These are phyloP conservation scores for Hypoxylon rickii DNA, from an alignment of 495 filamentous ascomycete genomes.

Conservation along the genomic window DNA sequence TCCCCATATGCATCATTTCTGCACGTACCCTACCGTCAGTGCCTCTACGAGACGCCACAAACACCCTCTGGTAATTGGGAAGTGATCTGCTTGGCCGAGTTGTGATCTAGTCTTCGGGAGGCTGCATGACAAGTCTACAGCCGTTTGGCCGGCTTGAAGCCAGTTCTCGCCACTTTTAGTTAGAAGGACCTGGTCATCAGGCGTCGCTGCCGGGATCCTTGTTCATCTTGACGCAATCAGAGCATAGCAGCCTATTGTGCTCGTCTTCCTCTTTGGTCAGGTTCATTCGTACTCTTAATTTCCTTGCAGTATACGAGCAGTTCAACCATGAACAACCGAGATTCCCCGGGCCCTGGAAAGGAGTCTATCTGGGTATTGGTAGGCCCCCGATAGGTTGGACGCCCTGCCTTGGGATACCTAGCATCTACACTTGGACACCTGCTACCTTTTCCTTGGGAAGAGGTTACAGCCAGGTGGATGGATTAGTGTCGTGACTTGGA, in stretches of 20 bases:
- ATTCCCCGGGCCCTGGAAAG: not conserved
- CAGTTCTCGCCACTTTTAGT: constrained; percentile 33
- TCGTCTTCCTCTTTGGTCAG: not conserved
- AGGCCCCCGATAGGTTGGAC: too few species aligned
- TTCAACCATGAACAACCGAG: not conserved
- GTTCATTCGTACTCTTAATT: not conserved
- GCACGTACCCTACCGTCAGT: constrained; percentile 40
- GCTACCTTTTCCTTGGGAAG: too few species aligned
- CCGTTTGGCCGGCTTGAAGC: constrained; percentile 31
- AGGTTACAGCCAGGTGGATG: too few species aligned
- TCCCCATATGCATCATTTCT: constrained; percentile 34
- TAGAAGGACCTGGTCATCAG: constrained; percentile 25
- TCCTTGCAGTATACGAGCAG: not conserved
- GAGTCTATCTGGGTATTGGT: too few species aligned
- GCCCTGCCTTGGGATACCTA: too few species aligned
- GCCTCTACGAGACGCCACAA: constrained; percentile 43
- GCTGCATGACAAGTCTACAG: constrained; percentile 39
- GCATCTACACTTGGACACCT: too few species aligned
- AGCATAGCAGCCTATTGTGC: not conserved
- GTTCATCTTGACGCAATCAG: constrained; percentile 13
- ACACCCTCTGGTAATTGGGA: constrained; percentile 40
- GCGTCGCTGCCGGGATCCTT: constrained; percentile 18
- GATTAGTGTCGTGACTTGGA: too few species aligned
- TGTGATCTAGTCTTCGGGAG: constrained; percentile 36
- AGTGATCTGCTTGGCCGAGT: constrained; percentile 37